Percentiles rank a stretch among this genome's conserved stretches.
phyloP scores from a whole-genome alignment of 768 basidiomycete genomes.

The Naganishia onofrii region DNA sequence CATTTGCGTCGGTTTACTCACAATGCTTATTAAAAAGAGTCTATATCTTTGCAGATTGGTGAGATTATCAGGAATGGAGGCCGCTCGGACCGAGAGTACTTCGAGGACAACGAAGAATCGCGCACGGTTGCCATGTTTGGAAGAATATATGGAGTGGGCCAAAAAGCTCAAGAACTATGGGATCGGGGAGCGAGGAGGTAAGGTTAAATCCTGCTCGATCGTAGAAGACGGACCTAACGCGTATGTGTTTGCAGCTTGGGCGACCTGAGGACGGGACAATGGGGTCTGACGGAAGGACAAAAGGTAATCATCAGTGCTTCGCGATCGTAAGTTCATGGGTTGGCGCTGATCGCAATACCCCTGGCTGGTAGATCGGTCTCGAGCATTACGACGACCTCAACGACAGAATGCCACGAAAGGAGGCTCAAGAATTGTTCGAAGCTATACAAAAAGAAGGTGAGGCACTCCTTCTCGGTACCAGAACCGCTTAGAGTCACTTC shows the following conservation, averaged over 20 bases:
- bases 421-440: constrained; percentile 71
- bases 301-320: constrained; percentile 28
- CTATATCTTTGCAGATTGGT: no score
- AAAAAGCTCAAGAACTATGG: constrained; percentile 72
- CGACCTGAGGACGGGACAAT: constrained; percentile 62
- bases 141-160: constrained; percentile 83
- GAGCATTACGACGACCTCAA: constrained; percentile 67
- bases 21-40: no score
- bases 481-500: not conserved
- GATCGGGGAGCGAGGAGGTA: constrained; percentile 67
- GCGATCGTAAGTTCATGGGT: constrained; percentile 67
- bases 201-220: not conserved
- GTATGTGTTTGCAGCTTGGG: constrained; percentile 55
- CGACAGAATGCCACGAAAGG: constrained; percentile 73
- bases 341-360: constrained; percentile 54
- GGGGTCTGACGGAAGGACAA: constrained; percentile 63
- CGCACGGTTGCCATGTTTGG: constrained; percentile 58
- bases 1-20: no score
- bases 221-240: not conserved
- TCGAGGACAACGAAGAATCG: constrained; percentile 43
- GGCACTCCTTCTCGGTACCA: constrained; percentile 21
- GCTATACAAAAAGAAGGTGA: constrained; percentile 69
- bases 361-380: constrained; percentile 42
- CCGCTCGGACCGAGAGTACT: constrained; percentile 33
- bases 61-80: constrained; percentile 38